Conservation (phyloP, 352 stramenopile species). For the Globisporangium middletonii region DNA sequence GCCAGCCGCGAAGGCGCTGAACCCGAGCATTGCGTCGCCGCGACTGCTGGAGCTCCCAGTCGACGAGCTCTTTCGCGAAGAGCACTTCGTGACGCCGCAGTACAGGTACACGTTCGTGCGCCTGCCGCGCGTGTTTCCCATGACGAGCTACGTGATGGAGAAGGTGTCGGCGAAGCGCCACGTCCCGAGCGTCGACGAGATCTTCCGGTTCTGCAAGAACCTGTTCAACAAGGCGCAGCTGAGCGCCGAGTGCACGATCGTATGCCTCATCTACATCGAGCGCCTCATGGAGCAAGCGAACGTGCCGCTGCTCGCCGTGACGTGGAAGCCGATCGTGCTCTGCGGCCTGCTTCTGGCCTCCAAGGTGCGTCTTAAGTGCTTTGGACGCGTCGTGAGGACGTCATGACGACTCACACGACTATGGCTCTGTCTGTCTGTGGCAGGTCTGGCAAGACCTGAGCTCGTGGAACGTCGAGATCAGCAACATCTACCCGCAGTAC, state of each 20-base stretch:
- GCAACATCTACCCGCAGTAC: constrained; percentile 97
- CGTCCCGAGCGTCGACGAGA: constrained; percentile 88
- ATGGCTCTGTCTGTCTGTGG: constrained; percentile 1
- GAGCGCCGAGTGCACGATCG: constrained; percentile 98
- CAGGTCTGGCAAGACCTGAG: constrained; percentile 97
- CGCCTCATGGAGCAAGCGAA: constrained; percentile 96
- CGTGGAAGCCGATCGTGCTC: constrained; percentile 98
- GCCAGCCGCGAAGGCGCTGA: constrained; percentile 1
- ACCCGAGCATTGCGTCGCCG: constrained; percentile 41
- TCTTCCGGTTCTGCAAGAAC: constrained; percentile 90
- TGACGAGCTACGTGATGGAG: constrained; percentile 79
- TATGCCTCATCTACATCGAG: constrained; percentile 99
- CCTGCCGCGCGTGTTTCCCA: constrained; percentile 58
- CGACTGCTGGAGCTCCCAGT: constrained; percentile 64
- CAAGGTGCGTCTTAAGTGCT: constrained; percentile 72
- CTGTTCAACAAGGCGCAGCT: constrained; percentile 97
- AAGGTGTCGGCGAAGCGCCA: constrained; percentile 80
- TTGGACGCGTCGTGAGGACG: background rate
- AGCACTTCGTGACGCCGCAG: constrained; percentile 86
- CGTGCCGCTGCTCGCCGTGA: constrained; percentile 92
- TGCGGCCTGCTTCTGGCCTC: constrained; percentile 96
- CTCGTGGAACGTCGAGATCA: constrained; percentile 98
- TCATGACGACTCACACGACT: background rate
- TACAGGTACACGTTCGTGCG: constrained; percentile 86
- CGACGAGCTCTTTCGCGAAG: constrained; percentile 83